phyloP scores from a whole-genome alignment of 176 grass and related monocot species.

The Miscanthus lutarioriparius region DNA sequence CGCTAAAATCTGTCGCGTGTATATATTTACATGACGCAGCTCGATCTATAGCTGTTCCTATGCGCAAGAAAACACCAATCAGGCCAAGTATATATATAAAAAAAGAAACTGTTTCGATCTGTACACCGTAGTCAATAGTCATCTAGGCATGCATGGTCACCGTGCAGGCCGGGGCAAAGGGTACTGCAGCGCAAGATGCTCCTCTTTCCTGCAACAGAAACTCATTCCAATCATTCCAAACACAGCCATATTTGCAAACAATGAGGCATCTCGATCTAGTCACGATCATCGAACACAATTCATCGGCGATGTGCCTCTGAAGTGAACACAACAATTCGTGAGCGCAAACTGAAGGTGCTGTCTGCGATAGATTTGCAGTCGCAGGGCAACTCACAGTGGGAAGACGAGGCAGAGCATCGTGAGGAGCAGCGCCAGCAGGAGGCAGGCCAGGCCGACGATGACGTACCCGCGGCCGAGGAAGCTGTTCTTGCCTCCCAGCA shows the following conservation, averaged over 20 bases:
- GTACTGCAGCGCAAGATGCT: constrained; percentile 6
- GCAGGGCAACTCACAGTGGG: constrained; percentile 35
- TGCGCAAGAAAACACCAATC: neutral
- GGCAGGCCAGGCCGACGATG: constrained; percentile 51
- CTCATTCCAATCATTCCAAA: neutral
- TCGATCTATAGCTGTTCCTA: neutral
- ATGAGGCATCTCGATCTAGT: too few relatives aligned
- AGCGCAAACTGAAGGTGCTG: neutral
- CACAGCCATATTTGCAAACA: neutral
- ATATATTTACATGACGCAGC: neutral
- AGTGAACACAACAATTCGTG: neutral
- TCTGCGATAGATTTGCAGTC: neutral
- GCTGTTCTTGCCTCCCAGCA: constrained; percentile 63
- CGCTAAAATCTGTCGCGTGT: neutral
- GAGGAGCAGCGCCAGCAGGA: constrained; percentile 47
- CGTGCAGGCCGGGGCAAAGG: neutral
- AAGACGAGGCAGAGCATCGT: constrained; percentile 49
- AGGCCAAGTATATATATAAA: too few relatives aligned
- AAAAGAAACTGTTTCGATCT: neutral
- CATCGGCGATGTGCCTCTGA: too few relatives aligned
- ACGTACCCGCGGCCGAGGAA: constrained; percentile 67
- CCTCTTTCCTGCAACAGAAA: constrained; percentile 44
- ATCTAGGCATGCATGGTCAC: neutral
- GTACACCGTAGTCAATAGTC: neutral
- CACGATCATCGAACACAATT: too few relatives aligned